Percentiles rank a stretch among this genome's conserved stretches.
These are phyloP conservation scores for Gyromitra esculenta DNA, from an alignment of 2,329 filamentous ascomycete species.

Conservation along the genomic window DNA sequence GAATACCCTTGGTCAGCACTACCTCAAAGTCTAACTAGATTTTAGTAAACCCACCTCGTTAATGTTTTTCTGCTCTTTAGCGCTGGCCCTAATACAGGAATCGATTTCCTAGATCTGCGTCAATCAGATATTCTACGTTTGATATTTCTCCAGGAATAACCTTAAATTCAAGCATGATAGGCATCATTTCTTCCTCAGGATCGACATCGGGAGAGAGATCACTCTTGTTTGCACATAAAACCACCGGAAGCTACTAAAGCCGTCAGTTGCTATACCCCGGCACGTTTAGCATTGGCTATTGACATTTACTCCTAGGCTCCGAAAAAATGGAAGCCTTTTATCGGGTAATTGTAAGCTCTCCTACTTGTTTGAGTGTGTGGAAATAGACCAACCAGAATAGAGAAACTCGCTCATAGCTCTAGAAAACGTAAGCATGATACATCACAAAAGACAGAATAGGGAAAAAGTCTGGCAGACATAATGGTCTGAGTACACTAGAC, in stretches of 20 bases:
- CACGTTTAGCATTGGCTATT: constrained; percentile 3
- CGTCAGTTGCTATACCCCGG: neutral
- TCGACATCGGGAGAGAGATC: constrained; percentile 79
- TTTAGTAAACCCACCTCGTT: constrained; percentile 54
- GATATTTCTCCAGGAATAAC: constrained; percentile 90
- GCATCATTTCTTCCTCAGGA: constrained; percentile 94
- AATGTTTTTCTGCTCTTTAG: constrained; percentile 57
- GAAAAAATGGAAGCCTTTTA: constrained; percentile 83
- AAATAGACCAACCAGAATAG: constrained; percentile 76
- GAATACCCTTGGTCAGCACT: neutral
- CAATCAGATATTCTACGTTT: constrained; percentile 74
- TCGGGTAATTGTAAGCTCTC: constrained; percentile 22
- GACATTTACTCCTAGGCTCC: constrained; percentile 96
- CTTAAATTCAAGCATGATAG: constrained; percentile 97
- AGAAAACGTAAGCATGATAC: constrained; percentile 39
- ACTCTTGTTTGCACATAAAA: constrained; percentile 97
- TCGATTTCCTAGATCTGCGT: constrained; percentile 71
- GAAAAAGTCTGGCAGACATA: constrained; percentile 65
- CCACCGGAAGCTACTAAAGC: constrained; percentile 70
- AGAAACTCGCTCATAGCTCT: constrained; percentile 92
- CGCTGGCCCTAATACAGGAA: constrained; percentile 88
- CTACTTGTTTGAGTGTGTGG: neutral
- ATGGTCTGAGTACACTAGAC: constrained; percentile 96
- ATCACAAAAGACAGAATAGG: neutral
- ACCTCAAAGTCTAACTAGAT: neutral